Base-by-base conservation (phyloP, 805 yeast genomes). In the Candida ascalaphidarum region DNA sequence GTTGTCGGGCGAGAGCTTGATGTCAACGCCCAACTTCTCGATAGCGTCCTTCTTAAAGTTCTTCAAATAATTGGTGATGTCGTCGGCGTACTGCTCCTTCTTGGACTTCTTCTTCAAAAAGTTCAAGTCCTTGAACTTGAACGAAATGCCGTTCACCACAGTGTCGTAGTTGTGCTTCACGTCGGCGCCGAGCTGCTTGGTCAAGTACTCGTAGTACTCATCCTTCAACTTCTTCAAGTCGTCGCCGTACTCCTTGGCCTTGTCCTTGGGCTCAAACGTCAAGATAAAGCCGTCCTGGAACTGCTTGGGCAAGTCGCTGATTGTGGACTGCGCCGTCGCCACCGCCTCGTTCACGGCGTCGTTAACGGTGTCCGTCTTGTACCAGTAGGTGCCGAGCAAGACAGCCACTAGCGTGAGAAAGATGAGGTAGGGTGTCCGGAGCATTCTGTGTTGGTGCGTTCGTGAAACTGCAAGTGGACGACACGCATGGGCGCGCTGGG, bases 1-100 rank as follows among this genome's bases (percentile, higher is more conserved):
- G 24, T 32, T 29, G 27, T 39, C 43, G 18, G 32, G 27, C 30
- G 36, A 41, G 27, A 39, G 24, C 8, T 31, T 12, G 25, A 39
- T 18, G n/a, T 23, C 22, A 10, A 37, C 28, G n/a, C 37, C 35
- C 18, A 20, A 23, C 13, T 14, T 18, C 11, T 22, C 13, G 34
- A 39, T 13, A 5, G 28, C 35, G 7, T 17, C 24, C 2, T n/a
- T n/a, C n/a, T n/a, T n/a, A n/a, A 29, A 23, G 17, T 17, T 23
- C 25, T 27, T 25, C 13, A 39, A 29, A 13, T 19, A 29, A 19
- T 31, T 17, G 11, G 30, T 29, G 17, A 32, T 22, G 11, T 31
- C 20, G 14, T 23, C 25, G 11, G 15, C 9, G 6, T 23, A 6
- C 14, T 13, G 8, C 13, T 21, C 23, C 31, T 12, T 33, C 28